Evolutionary conservation across 1,284 basidiomycete species (phyloP).

Genomic region (Prillingera fragicola): DNA sequence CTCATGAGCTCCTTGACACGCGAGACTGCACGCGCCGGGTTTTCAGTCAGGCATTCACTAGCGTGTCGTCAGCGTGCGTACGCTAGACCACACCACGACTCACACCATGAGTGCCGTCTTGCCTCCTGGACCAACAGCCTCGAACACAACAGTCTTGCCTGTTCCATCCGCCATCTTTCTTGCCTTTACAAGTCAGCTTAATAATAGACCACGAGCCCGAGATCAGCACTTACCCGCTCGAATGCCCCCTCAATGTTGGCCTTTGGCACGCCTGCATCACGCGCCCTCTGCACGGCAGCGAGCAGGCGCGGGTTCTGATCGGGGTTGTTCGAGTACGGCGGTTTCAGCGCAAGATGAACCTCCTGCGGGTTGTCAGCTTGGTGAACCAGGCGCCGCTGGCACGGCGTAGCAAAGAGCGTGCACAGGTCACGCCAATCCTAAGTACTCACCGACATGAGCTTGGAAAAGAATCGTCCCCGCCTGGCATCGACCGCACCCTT

Average conservation of each 20-base stretch:
- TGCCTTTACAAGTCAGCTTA: slow-evolving; percentile 20
- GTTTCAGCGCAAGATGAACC: slow-evolving; percentile 61
- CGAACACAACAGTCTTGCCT: slow-evolving; percentile 54
- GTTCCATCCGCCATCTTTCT: slow-evolving; percentile 29
- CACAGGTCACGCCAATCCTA: not conserved
- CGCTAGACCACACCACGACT: slow-evolving; percentile 38
- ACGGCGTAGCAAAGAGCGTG: not conserved
- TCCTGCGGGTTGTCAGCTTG: slow-evolving; percentile 54
- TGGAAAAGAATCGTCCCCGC: slow-evolving; percentile 59
- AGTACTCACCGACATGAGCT: slow-evolving; percentile 56
- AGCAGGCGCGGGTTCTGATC: slow-evolving; percentile 61
- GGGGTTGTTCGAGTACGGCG: slow-evolving; percentile 63
- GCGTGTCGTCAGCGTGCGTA: slow-evolving; percentile 7
- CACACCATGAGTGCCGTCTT: slow-evolving; percentile 70
- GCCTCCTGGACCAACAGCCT: slow-evolving; percentile 61
- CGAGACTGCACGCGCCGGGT: slow-evolving; percentile 63
- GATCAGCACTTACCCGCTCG: slow-evolving; percentile 53
- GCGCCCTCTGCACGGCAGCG: slow-evolving; percentile 58
- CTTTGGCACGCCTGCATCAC: slow-evolving; percentile 65
- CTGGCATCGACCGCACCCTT: slow-evolving; percentile 68
- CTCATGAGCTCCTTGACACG: slow-evolving; percentile 60
- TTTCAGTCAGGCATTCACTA: slow-evolving; percentile 73
- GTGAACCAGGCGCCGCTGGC: not conserved
- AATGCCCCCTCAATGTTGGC: slow-evolving; percentile 69
- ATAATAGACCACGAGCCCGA: not conserved